A percentile compares a stretch with the other conserved stretches of the same genome.
phyloP scores from a whole-genome alignment of 2,329 filamentous ascomycete species.

The Acephala macrosclerotiorum region DNA sequence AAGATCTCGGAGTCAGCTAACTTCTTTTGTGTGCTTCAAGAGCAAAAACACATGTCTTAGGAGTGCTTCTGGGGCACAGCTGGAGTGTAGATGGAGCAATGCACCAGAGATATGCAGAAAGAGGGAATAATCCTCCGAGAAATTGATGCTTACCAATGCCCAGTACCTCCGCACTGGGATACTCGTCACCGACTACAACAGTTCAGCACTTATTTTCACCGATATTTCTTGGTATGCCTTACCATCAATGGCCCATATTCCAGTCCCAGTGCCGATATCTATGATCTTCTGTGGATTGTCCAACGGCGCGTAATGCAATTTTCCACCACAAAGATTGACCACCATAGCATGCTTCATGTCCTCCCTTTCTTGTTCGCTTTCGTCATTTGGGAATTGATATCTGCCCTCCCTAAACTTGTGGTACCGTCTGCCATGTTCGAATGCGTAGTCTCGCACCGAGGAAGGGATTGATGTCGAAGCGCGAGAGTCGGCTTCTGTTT shows the following conservation, averaged over 20 bases:
- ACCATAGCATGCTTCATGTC: conserved; percentile 7
- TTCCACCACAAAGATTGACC: conserved; percentile 1
- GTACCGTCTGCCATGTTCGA: conserved; percentile 6
- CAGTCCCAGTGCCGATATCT: conserved; percentile 48
- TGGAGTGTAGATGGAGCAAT: too few species aligned
- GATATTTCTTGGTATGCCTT: neutral
- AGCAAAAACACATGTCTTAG: too few species aligned
- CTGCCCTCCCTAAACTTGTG: conserved; percentile 6
- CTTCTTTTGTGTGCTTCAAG: too few species aligned
- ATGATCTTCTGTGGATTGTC: conserved; percentile 8
- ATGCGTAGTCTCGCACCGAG: conserved; percentile 4
- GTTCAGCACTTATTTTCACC: conserved; percentile 21
- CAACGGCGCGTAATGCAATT: neutral
- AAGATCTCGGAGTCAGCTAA: too few species aligned
- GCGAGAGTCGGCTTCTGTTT: neutral
- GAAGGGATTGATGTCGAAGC: conserved; percentile 2
- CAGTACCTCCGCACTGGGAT: conserved; percentile 37
- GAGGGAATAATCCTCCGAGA: too few species aligned
- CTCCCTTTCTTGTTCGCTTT: conserved; percentile 6
- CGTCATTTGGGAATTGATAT: conserved; percentile 3
- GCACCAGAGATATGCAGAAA: too few species aligned
- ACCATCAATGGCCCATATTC: conserved; percentile 46
- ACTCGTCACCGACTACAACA: conserved; percentile 33
- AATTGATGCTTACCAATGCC: too few species aligned
- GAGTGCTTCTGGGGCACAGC: too few species aligned